These are phyloP conservation scores for Alternaria gaisen DNA, from an alignment of 2,329 filamentous ascomycete species.

Conservation along the genomic window DNA sequence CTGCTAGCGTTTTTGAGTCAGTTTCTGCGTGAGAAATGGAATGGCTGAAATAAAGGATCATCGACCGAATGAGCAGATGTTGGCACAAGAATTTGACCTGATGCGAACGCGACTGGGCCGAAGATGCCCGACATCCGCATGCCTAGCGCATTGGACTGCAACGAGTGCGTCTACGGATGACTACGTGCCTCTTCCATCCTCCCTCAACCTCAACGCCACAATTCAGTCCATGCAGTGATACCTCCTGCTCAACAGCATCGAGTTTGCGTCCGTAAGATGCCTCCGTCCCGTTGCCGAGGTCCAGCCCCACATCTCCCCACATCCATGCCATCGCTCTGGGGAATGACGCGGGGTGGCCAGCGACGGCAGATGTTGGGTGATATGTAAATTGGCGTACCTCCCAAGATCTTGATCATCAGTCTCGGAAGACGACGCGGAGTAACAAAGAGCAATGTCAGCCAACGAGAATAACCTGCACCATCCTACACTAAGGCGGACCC, in stretches of 20 bases:
- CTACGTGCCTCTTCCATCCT: background rate
- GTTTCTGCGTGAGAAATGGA: background rate
- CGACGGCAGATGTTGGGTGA: background rate
- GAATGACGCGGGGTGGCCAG: background rate
- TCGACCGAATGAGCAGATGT: background rate
- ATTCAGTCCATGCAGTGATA: background rate
- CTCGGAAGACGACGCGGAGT: background rate
- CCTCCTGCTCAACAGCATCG: background rate
- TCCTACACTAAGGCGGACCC: conserved; percentile 22
- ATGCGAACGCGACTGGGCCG: background rate
- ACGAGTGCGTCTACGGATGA: background rate
- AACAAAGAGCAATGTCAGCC: conserved; percentile 1
- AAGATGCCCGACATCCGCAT: background rate
- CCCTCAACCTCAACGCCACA: background rate
- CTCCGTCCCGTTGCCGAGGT: conserved; percentile 12
- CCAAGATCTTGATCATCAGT: background rate
- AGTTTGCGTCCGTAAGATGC: background rate
- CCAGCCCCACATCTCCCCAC: conserved; percentile 19
- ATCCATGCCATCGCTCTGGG: conserved; percentile 3
- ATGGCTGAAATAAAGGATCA: background rate
- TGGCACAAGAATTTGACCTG: background rate
- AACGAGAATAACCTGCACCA: conserved; percentile 15
- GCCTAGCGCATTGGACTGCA: background rate
- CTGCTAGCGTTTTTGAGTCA: background rate
- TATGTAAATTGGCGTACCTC: background rate